These are phyloP conservation scores for Populus trichocarpa DNA, from an alignment of 441 rosid species.

Conservation along the genomic window DNA sequence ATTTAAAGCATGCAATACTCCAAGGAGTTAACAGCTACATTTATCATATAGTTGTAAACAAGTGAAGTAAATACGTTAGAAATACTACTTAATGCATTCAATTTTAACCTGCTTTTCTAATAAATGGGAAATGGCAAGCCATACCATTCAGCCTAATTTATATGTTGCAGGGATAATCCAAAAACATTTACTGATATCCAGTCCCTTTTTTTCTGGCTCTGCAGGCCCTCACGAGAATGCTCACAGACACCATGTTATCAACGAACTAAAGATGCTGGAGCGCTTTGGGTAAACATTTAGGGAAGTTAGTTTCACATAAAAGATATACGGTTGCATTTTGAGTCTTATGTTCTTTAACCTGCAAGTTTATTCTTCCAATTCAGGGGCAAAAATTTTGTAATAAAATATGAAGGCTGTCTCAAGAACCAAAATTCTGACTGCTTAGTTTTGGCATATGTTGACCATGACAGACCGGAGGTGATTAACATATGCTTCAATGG, in stretches of 20 bases:
- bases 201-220: conserved; percentile 12
- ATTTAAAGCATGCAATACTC: background rate
- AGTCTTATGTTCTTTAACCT: conserved; percentile 3
- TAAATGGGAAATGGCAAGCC: background rate
- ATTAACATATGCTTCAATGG: conserved; percentile 8
- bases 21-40: background rate
- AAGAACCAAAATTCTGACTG: conserved; percentile 74
- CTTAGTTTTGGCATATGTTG: conserved; percentile 83
- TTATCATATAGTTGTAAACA: background rate
- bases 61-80: background rate
- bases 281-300: conserved; percentile 65
- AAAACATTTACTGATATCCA: conserved; percentile 8
- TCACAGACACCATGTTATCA: conserved; percentile 55
- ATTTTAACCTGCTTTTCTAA: background rate
- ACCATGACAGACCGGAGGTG: conserved; percentile 96
- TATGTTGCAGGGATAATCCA: background rate
- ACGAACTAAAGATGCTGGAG: conserved; percentile 80
- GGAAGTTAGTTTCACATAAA: background rate
- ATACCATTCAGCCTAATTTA: background rate
- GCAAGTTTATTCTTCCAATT: conserved; percentile 18
- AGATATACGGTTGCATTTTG: background rate
- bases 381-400: conserved; percentile 88
- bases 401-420: conserved; percentile 74
- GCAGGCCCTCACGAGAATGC: conserved; percentile 88
- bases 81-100: background rate